phyloP scores from a whole-genome alignment of 805 yeast genomes.

The Jamesozyma jinghongensis region DNA sequence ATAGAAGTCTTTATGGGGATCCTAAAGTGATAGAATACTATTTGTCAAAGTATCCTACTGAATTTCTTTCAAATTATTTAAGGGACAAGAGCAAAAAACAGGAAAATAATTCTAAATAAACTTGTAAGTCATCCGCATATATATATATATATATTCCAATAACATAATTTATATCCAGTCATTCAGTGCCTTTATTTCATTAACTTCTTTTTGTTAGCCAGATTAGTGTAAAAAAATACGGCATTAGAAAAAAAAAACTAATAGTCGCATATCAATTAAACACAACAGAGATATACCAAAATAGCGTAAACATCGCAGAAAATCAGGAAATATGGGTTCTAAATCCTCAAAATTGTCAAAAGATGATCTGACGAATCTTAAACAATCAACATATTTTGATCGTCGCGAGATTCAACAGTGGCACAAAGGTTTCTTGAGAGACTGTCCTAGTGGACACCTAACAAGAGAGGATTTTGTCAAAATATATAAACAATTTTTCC shows the following conservation, averaged over 20 bases:
- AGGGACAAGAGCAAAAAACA: not conserved
- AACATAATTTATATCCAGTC: not conserved
- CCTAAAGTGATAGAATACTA: constrained; percentile 13
- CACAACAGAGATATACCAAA: too few species aligned
- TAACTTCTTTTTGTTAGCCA: too few species aligned
- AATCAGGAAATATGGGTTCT: constrained; percentile 72
- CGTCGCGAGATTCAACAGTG: constrained; percentile 93
- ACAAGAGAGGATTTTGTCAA: constrained; percentile 81
- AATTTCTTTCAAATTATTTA: constrained; percentile 7
- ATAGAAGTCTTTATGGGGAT: constrained; percentile 11
- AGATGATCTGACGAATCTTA: constrained; percentile 77
- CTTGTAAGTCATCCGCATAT: too few species aligned
- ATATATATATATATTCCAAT: not conserved
- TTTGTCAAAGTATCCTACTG: constrained; percentile 12
- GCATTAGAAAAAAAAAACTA: too few species aligned
- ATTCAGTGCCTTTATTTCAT: too few species aligned
- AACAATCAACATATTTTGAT: constrained; percentile 83
- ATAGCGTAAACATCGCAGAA: not conserved
- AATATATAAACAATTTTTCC: constrained; percentile 93
- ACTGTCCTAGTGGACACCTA: constrained; percentile 85
- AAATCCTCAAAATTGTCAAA: constrained; percentile 86
- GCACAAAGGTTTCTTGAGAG: constrained; percentile 93
- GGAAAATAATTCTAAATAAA: too few species aligned
- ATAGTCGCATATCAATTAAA: too few species aligned
- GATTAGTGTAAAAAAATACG: too few species aligned